Base-by-base conservation (phyloP, 805 yeast genomes). In the Priceomyces fermenticarens region DNA sequence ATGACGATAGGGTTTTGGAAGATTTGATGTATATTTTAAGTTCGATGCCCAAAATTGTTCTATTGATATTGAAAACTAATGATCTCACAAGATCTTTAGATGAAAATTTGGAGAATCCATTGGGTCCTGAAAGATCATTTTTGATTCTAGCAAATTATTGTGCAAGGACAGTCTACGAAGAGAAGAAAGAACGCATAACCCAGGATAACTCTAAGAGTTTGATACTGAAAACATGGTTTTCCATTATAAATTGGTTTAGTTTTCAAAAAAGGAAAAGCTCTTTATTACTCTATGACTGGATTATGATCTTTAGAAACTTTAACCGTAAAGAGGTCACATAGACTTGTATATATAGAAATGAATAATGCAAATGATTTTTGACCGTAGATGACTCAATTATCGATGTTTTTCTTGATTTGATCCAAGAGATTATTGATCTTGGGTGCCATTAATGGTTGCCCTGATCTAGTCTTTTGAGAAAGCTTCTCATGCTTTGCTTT, bases 381-480 rank as follows among this genome's bases (percentile, higher is more conserved):
- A 16, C 23, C 4, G 13, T 23, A 26, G 26, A 23, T 11, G 25
- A 10, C 25, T 31, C 16, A 32, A 14, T 17, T 17, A 12, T 16
- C 17, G 7, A 48, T 54, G 47, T 78, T 82, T 23, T 62, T 63
- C 54, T 78, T 81, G 45, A 90, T 86, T 60, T 88, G 87, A 40
- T 85, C 93, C 36, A 90, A 70, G 33, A 90, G 67, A 51, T 80
- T 78, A 41, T 80, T 83, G 43, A 90, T 87, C 61, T 95, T 78
- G 11, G 96, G 95, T 0, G 88, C 96, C 91, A 90, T 87, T 34
- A 78, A 63, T 2, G 97, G 97, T 60, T 90, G 98, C 0, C 98
- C 98, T 3, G 67, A 57, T 52, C 72, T 71, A 1, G 96, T 90
- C 46, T 70, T 81, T 43, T 75, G 70, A 7, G 62, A 44, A 3